These are phyloP conservation scores for Phaffia rhodozyma DNA, from an alignment of 1,284 basidiomycete species.

Conservation along the genomic window DNA sequence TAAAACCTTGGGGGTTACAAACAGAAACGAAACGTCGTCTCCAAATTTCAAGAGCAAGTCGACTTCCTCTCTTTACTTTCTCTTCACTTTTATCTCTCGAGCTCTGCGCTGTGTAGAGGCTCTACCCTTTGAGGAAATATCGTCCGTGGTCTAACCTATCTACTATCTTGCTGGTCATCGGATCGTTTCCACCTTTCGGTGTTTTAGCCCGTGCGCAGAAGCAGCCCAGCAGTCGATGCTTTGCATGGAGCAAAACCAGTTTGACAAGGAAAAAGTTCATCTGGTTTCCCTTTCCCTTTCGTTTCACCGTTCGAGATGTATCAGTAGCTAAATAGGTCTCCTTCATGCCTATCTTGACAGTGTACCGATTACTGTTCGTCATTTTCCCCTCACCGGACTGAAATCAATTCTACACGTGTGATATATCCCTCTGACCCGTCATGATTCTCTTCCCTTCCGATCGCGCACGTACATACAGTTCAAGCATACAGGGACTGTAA, in stretches of 20 bases:
- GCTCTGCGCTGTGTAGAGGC: no score
- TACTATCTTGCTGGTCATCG: no score
- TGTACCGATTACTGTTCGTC: conserved; percentile 3
- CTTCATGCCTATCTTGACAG: neutral
- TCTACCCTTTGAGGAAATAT: no score
- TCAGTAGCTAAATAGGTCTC: neutral
- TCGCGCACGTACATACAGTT: neutral
- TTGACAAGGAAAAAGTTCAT: conserved; percentile 1
- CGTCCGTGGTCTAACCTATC: no score
- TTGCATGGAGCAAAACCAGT: conserved; percentile 4
- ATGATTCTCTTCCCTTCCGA: neutral
- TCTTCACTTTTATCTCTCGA: no score
- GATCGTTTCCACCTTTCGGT: no score
- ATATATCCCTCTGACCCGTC: neutral
- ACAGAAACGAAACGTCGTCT: no score
- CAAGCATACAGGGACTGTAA: conserved; percentile 9
- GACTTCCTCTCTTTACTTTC: no score
- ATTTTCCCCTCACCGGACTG: neutral
- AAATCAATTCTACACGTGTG: neutral
- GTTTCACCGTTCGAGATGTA: neutral
- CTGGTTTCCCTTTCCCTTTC: neutral
- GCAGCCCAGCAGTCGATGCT: conserved; percentile 10
- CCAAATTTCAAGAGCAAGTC: no score
- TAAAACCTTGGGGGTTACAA: no score
- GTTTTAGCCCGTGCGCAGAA: neutral